Percentiles rank a stretch among this genome's conserved stretches.
Conservation (phyloP, 768 basidiomycete genomes). For the Lentinula detonsa region DNA sequence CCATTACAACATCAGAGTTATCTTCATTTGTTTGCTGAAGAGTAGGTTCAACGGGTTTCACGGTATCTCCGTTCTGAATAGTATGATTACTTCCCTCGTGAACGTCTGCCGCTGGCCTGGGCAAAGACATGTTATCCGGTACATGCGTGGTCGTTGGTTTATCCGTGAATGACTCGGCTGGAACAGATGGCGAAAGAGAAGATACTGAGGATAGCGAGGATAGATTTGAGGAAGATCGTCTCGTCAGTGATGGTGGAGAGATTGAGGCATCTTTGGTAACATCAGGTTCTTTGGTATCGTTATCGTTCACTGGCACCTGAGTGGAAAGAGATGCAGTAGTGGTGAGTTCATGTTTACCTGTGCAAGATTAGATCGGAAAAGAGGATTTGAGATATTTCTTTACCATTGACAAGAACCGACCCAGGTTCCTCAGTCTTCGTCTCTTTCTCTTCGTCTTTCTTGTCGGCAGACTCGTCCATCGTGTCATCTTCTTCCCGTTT, state of each 20-base stretch:
- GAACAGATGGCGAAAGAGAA: not conserved
- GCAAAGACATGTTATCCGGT: not conserved
- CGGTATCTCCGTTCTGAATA: not conserved
- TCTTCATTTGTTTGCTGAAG: not conserved
- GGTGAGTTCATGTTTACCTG: not conserved
- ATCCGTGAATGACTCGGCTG: not conserved
- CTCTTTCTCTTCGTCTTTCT: not conserved
- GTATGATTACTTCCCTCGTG: not conserved
- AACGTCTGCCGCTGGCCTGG: not conserved
- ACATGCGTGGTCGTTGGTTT: not conserved
- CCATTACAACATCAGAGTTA: not conserved
- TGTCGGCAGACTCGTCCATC: not conserved
- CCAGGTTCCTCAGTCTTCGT: not conserved
- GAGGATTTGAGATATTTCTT: not conserved
- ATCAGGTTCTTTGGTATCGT: slow-evolving; percentile 13
- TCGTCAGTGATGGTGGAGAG: not conserved
- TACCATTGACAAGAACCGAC: not conserved
- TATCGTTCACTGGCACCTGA: not conserved
- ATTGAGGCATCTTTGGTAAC: not conserved
- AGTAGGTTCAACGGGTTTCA: not conserved
- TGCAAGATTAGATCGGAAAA: not conserved
- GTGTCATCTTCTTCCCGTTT: not conserved
- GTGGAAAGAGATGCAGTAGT: not conserved
- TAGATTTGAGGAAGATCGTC: not conserved
- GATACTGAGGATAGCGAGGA: not conserved